Percentiles rank a stretch among this genome's conserved stretches.
Conservation (phyloP, 78 protist species). For the Protostelium mycophagum region DNA sequence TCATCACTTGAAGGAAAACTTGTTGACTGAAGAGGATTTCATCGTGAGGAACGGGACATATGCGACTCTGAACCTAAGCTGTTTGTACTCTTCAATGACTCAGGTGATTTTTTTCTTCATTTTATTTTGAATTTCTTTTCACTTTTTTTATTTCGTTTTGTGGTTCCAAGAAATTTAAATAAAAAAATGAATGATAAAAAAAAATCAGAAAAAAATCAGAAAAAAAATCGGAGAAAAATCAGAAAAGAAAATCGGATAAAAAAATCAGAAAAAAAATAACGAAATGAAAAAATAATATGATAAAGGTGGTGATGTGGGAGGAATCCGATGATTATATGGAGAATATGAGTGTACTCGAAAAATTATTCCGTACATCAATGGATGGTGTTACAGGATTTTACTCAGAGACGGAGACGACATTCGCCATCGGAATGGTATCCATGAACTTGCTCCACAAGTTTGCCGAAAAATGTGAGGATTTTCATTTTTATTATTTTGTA, state of each 20-base stretch:
- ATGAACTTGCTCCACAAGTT: background rate
- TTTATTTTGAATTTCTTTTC: too few relatives aligned
- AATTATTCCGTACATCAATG: background rate
- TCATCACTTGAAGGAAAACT: background rate
- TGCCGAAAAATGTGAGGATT: background rate
- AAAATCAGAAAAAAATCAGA: too few relatives aligned
- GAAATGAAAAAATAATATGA: too few relatives aligned
- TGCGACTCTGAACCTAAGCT: background rate
- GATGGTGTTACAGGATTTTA: background rate
- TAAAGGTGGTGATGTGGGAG: background rate
- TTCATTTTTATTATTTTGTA: too few relatives aligned
- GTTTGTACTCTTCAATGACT: background rate
- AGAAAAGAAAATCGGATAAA: too few relatives aligned
- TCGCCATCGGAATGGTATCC: background rate
- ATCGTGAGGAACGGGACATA: background rate
- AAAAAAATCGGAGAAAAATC: too few relatives aligned
- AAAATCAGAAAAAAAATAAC: too few relatives aligned
- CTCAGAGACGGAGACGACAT: background rate
- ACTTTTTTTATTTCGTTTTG: too few relatives aligned
- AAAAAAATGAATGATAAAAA: too few relatives aligned
- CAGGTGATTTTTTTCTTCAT: too few relatives aligned
- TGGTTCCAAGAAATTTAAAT: too few relatives aligned
- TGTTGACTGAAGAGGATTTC: background rate
- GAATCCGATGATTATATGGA: background rate
- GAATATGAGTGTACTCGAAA: background rate